phyloP scores from a whole-genome alignment of 768 basidiomycete genomes.

The Pholiota microspora region DNA sequence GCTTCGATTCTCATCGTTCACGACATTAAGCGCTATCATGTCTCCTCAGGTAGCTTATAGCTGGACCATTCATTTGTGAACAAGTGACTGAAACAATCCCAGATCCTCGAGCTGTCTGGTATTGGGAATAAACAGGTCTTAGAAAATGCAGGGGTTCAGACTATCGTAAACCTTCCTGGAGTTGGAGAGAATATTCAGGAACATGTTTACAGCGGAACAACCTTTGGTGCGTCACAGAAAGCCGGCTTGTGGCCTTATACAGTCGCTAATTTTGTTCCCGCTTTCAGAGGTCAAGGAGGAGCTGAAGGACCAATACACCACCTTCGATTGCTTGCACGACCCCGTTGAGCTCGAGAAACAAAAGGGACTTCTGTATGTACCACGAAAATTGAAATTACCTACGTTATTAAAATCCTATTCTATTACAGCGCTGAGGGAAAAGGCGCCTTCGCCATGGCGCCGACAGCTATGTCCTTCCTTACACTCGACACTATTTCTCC shows the following conservation, averaged over 20 bases:
- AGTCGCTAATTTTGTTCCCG: neutral
- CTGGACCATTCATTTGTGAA: neutral
- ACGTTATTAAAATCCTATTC: no score
- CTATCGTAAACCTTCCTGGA: conserved; percentile 3
- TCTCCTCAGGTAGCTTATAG: neutral
- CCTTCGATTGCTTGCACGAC: conserved; percentile 5
- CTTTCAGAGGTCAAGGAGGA: conserved; percentile 8
- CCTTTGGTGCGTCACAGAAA: neutral
- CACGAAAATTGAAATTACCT: no score
- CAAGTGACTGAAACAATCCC: neutral
- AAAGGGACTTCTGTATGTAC: conserved; percentile 8
- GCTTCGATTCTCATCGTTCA: neutral
- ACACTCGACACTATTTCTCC: neutral
- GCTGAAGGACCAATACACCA: neutral
- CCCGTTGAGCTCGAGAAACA: conserved; percentile 1
- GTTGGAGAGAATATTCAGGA: conserved; percentile 1
- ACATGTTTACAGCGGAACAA: neutral
- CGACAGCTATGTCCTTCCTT: conserved; percentile 2
- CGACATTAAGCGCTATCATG: neutral
- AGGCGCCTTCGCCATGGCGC: conserved; percentile 2
- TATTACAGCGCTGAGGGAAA: conserved; percentile 1
- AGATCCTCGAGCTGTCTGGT: conserved; percentile 3
- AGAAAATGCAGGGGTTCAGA: neutral
- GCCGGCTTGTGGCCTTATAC: neutral
- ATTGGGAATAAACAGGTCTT: neutral